Evolutionary conservation across 2,329 filamentous ascomycete genomes (phyloP), one percentile per base, ranked within the genome.

Genomic region (Catunica adiposa): DNA sequence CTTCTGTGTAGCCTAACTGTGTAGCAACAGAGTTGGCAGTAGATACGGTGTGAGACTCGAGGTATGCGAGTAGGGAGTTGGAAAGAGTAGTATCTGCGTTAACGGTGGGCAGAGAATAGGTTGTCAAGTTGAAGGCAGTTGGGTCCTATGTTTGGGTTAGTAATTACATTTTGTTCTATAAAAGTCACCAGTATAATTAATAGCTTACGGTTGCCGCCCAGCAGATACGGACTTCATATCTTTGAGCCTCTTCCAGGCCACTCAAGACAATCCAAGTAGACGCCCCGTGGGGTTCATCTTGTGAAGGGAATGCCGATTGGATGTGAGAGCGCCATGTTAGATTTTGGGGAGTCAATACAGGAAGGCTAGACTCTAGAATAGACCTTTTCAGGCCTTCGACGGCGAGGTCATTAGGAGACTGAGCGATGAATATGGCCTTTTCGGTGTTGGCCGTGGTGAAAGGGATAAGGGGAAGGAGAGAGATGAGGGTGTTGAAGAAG

Each of bases 201-300:
- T 46, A 31, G 75, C 85, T 69, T 76, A 95, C 90, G 59, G 84
- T 92, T 42, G 92, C 92, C 59, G 88, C 76, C 89, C 90, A 98
- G 70, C 90, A 97, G 58, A 96, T 75, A 55, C 92, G 82, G 51
- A 94, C 77, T 72, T 98, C 92, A 73, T 97, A 96, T 61, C 89
- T 78, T 64, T 84, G 83, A 9, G 80, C 79, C 37, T 79, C 76
- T n/a, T 69, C 73, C 55, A 98, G 73, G 34, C 75, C 71, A 56
- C 84, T 77, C 4, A 98, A 77, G 6, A 90, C 70, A 61, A 89
- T 78, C 92, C 92, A 97, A 26, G 84, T 83, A 53, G 82, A 73
- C 9, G 73, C 69, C 6, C 86, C 87, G 11, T 71, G 66, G 8
- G 74, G 74, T 29, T 68, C 65, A 1, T 70, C 37, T 22, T 6